phyloP scores from a whole-genome alignment of 1,139 yeast genomes.

The Pichia sp. region DNA sequence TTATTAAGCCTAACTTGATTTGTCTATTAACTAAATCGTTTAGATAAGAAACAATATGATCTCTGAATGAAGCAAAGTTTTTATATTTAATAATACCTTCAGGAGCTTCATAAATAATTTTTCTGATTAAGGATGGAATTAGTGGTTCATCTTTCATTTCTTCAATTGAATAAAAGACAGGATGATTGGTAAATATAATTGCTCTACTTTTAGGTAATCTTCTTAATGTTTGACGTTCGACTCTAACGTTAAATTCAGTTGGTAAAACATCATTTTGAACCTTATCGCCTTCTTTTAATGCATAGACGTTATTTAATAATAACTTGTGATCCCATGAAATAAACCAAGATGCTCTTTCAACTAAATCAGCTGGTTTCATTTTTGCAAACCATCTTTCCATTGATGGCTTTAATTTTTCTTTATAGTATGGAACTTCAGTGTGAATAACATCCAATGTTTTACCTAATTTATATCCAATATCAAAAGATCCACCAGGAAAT shows the following conservation, averaged over 20 bases:
- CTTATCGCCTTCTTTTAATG: slow-evolving; percentile 37
- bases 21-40: slow-evolving; percentile 54
- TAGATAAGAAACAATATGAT: slow-evolving; percentile 53
- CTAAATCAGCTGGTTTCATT: slow-evolving; percentile 54
- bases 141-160: slow-evolving; percentile 76
- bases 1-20: slow-evolving; percentile 48
- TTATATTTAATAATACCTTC: slow-evolving; percentile 60
- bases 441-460: slow-evolving; percentile 59
- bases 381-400: slow-evolving; percentile 72
- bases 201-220: slow-evolving; percentile 47
- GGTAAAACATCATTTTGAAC: slow-evolving; percentile 32
- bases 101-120: slow-evolving; percentile 61
- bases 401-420: slow-evolving; percentile 56
- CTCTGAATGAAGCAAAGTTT: slow-evolving; percentile 50
- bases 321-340: slow-evolving; percentile 67
- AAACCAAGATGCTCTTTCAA: slow-evolving; percentile 73
- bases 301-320: slow-evolving; percentile 49
- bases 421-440: slow-evolving; percentile 65
- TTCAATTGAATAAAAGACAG: slow-evolving; percentile 60
- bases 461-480: slow-evolving; percentile 54
- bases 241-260: slow-evolving; percentile 45
- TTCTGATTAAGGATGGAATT: slow-evolving; percentile 59
- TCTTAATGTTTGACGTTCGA: slow-evolving; percentile 52
- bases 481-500: slow-evolving; percentile 73
- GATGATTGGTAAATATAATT: slow-evolving; percentile 56